Evolutionary conservation across 2,329 filamentous ascomycete genomes (phyloP), one percentile per base, ranked within the genome.

Genomic region (Endoconidiophora polonica): DNA sequence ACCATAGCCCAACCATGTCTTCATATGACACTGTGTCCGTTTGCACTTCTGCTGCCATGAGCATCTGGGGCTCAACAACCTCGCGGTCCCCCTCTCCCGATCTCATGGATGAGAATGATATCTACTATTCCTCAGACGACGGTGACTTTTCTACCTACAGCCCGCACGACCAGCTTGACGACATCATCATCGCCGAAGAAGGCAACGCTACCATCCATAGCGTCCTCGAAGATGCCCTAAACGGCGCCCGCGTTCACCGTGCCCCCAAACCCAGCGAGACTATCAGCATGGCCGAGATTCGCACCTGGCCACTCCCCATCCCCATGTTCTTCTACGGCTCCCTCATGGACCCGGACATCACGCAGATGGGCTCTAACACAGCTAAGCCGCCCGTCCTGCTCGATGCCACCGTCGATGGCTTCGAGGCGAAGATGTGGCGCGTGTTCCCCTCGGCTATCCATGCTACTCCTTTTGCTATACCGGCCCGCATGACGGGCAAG

Each of bases 301-400:
- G 23, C 5, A 50, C 41, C 4, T 16, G 20, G 9, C 16, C 23
- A 4, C 4, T n/a, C 3, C 50, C 46, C n/a, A 44, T 49, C 12
- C 46, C 46, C 26, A 38, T 52, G 4, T 52, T 52, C 23, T 38
- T 52, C 33, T 52, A 52, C 24, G 46, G 50, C 6, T 49, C 46
- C 23, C 26, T 52, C 9, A 49, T 49, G 46, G 50, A 52, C 50
- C 36, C 46, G 2, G 46, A 52, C 18, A 46, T 52, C n/a, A 7
- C 46, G 7, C 50, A 52, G 42, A 52, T 52, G 50, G 50, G 41
- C 36, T 24, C 50, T 9, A 37, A 26, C 12, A 20, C 43, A 18
- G 6, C 20, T 4, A 10, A 18, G 4, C 18, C 23, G 4, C 50
- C 50, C 5, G 18, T 24, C 33, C 22, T 52, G 6, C 12, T 18